These are phyloP conservation scores for Metarhizium anisopliae DNA, from an alignment of 2,329 filamentous ascomycete species.

Conservation along the genomic window DNA sequence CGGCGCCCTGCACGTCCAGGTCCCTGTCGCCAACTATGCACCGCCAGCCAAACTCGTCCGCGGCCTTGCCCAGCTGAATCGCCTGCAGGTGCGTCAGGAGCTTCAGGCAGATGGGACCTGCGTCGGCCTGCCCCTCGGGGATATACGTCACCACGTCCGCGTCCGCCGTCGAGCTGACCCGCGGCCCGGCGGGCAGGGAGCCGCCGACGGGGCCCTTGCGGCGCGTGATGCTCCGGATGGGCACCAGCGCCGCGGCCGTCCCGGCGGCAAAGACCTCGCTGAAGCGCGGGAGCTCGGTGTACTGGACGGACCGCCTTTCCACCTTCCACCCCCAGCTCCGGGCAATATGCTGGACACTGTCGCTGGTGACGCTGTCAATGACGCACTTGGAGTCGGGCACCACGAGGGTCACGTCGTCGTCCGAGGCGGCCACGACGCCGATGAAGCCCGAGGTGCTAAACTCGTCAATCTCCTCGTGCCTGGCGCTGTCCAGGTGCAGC, in stretches of 20 bases:
- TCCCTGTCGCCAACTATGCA: slow-evolving; percentile 36
- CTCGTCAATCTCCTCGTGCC: slow-evolving; percentile 81
- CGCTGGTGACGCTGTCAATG: slow-evolving; percentile 78
- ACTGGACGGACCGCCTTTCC: slow-evolving; percentile 64
- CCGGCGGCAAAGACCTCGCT: slow-evolving; percentile 82
- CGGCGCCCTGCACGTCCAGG: slow-evolving; percentile 26
- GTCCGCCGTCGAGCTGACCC: slow-evolving; percentile 27
- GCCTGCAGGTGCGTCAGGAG: slow-evolving; percentile 70
- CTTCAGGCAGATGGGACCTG: slow-evolving; percentile 64
- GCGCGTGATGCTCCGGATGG: slow-evolving; percentile 83
- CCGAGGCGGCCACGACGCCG: slow-evolving; percentile 54
- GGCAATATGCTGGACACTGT: slow-evolving; percentile 69
- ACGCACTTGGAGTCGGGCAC: slow-evolving; percentile 83
- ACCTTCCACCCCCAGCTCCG: slow-evolving; percentile 75
- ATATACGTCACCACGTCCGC: slow-evolving; percentile 48
- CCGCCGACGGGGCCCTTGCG: slow-evolving; percentile 22
- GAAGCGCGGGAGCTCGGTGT: slow-evolving; percentile 44
- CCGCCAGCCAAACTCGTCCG: slow-evolving; percentile 72
- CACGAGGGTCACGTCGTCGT: slow-evolving; percentile 57
- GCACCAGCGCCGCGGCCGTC: slow-evolving; percentile 83
- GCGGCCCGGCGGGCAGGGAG: slow-evolving; percentile 23
- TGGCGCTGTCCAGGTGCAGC: slow-evolving; percentile 81
- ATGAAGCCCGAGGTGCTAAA: slow-evolving; percentile 94
- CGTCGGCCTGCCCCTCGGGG: slow-evolving; percentile 49
- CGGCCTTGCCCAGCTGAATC: slow-evolving; percentile 72